These are phyloP conservation scores for Brasilioporus rufonigricans DNA, from an alignment of 768 basidiomycete species.

Conservation along the genomic window DNA sequence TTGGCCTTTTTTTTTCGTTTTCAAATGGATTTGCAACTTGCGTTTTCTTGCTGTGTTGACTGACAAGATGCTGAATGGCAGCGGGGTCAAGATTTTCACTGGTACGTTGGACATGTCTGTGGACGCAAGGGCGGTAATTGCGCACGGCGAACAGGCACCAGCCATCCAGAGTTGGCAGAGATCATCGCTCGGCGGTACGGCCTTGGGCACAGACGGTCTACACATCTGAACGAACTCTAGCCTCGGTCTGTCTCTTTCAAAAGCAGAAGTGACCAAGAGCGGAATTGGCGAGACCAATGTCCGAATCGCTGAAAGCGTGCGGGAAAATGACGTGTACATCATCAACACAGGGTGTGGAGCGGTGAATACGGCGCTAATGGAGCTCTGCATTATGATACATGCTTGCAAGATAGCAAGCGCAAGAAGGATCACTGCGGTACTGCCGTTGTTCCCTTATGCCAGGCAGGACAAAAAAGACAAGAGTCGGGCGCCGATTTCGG, in stretches of 20 bases:
- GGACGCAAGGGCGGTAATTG: not conserved
- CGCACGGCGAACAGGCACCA: constrained; percentile 62
- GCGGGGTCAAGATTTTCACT: constrained; percentile 58
- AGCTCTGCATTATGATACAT: constrained; percentile 98
- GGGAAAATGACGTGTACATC: constrained; percentile 98
- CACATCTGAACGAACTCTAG: constrained; percentile 43
- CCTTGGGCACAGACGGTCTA: constrained; percentile 8
- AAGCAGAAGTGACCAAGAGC: constrained; percentile 83
- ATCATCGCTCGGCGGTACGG: constrained; percentile 86
- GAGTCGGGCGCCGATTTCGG: constrained; percentile 95
- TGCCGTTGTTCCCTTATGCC: constrained; percentile 95
- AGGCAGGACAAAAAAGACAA: constrained; percentile 99
- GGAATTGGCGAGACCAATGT: constrained; percentile 91
- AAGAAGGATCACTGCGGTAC: constrained; percentile 95
- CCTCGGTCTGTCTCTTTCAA: constrained; percentile 85
- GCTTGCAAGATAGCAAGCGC: constrained; percentile 99
- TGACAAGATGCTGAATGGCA: constrained; percentile 50
- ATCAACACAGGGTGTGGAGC: constrained; percentile 88
- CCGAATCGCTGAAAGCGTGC: constrained; percentile 90
- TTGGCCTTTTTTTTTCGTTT: constrained; percentile 11
- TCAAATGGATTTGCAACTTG: constrained; percentile 13
- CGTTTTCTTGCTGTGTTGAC: constrained; percentile 11
- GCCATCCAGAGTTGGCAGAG: constrained; percentile 93
- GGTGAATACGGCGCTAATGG: constrained; percentile 95
- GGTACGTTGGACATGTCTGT: constrained; percentile 36